Base-by-base conservation (phyloP, 139 green algal species). In the Asterochloris erici region DNA sequence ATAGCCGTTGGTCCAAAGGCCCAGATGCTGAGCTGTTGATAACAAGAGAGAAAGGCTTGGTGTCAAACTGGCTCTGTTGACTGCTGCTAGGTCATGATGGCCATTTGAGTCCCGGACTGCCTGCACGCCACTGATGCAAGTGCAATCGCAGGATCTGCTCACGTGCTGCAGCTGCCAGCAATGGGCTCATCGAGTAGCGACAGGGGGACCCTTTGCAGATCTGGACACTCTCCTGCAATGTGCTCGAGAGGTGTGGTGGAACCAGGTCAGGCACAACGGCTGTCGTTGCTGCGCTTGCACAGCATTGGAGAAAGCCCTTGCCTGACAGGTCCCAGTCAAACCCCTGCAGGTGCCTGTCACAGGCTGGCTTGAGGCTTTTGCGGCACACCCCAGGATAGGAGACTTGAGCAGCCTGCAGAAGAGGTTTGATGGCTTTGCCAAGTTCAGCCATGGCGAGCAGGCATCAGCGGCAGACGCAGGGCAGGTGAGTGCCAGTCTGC, bases 291-390 rank as follows among this genome's bases (percentile, higher is more conserved):
- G 1, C 70, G 2, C 9, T 38, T 29, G 24, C 23, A 76, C 23
- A 24, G n/a, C 70, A 15, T 19, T 2, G 16, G 19, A 28, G 70
- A 38, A 15, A 38, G 70, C n/a, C 24, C 23, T 71, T 26, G 28
- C 28, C 11, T 15, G n/a, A 60, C 47, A 68, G 12, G 23, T 69
- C 23, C 26, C 76, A 38, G 60, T 11, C 27, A 27, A 47, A 47
- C 13, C 11, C 10, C 76, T 38, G 63, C 77, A 81, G 77, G 77
- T 64, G 14, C 77, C 38, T 15, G 63, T 81, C 38, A 83, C 79
- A 61, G 81, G 68, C 29, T 98, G 96, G 96, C 85, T 98, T 54
- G 89, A 94, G 63, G 96, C 96, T 1, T 97, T 98, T 83, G 86
- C 85, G 27, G 95, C 92, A 0, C 96, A 98, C 82, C 96, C 96